Evolutionary conservation across 106 monocot genomes (phyloP).

Genomic region (Xerophyta viscosa): DNA sequence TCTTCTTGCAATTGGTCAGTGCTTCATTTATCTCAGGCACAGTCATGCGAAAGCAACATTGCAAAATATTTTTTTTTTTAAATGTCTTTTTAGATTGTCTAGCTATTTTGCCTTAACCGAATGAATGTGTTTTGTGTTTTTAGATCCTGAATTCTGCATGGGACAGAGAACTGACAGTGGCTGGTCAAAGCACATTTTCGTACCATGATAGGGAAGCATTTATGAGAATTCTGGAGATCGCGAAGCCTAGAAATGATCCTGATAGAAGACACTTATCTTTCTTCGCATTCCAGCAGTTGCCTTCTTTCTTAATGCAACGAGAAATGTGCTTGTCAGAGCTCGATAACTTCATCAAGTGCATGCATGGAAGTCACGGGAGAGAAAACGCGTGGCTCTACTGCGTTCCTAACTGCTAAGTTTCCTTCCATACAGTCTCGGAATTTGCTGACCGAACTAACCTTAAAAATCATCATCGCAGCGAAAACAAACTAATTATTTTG

Average conservation of each 20-base stretch:
- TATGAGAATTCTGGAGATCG: conserved; percentile 34
- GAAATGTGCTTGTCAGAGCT: conserved; percentile 43
- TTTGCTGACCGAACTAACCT: too few species aligned
- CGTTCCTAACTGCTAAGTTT: not conserved
- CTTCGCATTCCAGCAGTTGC: conserved; percentile 51
- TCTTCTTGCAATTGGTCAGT: too few species aligned
- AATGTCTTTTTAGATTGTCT: not conserved
- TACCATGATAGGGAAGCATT: conserved; percentile 48
- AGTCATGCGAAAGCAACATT: too few species aligned
- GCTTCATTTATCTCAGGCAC: too few species aligned
- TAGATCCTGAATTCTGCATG: conserved; percentile 75
- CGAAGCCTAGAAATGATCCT: conserved; percentile 70
- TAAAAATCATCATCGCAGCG: too few species aligned
- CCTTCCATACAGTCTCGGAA: too few species aligned
- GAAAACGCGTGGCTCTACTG: not conserved
- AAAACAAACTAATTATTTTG: too few species aligned
- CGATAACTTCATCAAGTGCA: conserved; percentile 62
- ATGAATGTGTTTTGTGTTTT: not conserved
- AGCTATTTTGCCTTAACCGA: not conserved
- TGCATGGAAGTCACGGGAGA: conserved; percentile 61
- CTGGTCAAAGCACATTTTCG: conserved; percentile 35
- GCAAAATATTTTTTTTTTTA: too few species aligned
- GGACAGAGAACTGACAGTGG: conserved; percentile 49
- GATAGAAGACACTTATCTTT: conserved; percentile 60
- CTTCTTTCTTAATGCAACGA: conserved; percentile 30